These are phyloP conservation scores for Camelina laxa DNA, from an alignment of 345 rosid species.

Conservation along the genomic window DNA sequence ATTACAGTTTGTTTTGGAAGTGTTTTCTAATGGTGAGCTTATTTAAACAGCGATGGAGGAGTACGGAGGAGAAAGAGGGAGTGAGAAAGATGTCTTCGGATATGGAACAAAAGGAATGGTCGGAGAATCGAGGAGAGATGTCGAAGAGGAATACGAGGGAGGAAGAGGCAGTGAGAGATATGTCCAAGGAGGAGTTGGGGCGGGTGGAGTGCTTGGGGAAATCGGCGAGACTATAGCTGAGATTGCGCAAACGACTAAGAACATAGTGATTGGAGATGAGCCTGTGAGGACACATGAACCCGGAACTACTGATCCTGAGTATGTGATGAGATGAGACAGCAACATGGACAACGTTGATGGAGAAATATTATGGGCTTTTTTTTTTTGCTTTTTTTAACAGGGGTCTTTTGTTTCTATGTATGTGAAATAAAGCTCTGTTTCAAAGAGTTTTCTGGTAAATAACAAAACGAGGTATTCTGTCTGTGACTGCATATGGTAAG, in stretches of 20 bases:
- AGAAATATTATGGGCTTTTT: not conserved
- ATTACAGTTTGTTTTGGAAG: too few species aligned
- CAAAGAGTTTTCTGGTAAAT: slow-evolving; percentile 4
- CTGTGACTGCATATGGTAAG: too few species aligned
- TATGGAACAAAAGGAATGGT: slow-evolving; percentile 22
- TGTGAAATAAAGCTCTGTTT: slow-evolving; percentile 35
- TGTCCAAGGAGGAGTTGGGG: slow-evolving; percentile 30
- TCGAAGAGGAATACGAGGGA: slow-evolving; percentile 32
- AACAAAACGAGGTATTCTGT: not conserved
- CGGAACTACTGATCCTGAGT: slow-evolving; percentile 20
- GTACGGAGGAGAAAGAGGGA: slow-evolving; percentile 15
- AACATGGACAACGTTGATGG: slow-evolving; percentile 35
- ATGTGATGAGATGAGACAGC: slow-evolving; percentile 23
- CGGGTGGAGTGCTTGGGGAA: slow-evolving; percentile 58
- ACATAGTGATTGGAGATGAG: slow-evolving; percentile 51
- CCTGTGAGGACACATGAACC: slow-evolving; percentile 21
- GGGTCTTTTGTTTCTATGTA: not conserved
- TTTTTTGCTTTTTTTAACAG: not conserved
- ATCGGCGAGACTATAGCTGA: slow-evolving; percentile 75
- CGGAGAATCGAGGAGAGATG: too few species aligned
- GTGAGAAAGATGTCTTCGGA: slow-evolving; percentile 33
- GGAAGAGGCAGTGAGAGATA: slow-evolving; percentile 31
- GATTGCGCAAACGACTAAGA: slow-evolving; percentile 68
- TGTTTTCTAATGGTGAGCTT: too few species aligned
- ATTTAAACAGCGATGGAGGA: too few species aligned